Conservation (phyloP, 371 early-diverging fungal species). For the Quaeritorhiza haematococci region DNA sequence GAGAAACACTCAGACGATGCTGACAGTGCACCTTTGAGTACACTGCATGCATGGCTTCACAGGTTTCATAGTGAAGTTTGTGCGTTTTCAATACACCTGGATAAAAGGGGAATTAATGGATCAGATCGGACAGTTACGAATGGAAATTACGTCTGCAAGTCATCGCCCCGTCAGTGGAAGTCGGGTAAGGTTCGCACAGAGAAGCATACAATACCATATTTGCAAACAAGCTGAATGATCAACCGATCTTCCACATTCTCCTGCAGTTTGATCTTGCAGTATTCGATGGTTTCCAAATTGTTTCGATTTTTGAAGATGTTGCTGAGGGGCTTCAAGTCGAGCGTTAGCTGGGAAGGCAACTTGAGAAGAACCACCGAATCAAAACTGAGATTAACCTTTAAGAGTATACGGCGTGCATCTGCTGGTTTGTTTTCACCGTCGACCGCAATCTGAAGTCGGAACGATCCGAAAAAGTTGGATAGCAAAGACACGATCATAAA, state of each 20-base stretch:
- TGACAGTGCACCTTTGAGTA: conserved; percentile 41
- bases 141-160: background rate
- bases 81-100: conserved; percentile 53
- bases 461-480: conserved; percentile 46
- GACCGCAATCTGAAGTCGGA: conserved; percentile 25
- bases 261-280: conserved; percentile 41
- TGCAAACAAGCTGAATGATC: conserved; percentile 48
- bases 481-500: conserved; percentile 38
- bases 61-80: conserved; percentile 48
- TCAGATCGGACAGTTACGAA: background rate
- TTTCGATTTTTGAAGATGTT: conserved; percentile 41
- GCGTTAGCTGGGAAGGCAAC: background rate
- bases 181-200: background rate
- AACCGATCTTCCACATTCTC: conserved; percentile 36
- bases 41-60: conserved; percentile 43
- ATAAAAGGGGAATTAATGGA: background rate
- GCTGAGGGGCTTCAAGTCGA: conserved; percentile 30
- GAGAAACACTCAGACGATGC: conserved; percentile 38
- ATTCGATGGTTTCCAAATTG: conserved; percentile 36
- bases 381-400: too few species aligned
- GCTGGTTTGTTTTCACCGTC: conserved; percentile 18
- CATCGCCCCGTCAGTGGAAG: background rate
- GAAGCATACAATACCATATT: conserved; percentile 27
- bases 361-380: background rate
- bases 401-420: too few species aligned